Evolutionary conservation across 129 eudicot species (phyloP).

Genomic region (Solidago caesia): DNA sequence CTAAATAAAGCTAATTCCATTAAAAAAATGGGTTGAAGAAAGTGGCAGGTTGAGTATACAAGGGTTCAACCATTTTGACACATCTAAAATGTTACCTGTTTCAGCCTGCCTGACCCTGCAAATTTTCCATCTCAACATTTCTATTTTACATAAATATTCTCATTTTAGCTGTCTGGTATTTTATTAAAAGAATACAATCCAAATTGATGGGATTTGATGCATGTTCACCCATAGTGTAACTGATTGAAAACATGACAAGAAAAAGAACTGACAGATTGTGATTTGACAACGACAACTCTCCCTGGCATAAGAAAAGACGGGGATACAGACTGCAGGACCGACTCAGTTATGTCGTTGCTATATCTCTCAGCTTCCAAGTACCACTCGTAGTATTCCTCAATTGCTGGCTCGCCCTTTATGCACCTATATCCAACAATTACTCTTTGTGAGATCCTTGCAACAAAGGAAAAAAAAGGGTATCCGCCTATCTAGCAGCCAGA

Average conservation of each 20-base stretch:
- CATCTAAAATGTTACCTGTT: background rate
- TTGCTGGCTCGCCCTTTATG: slow-evolving; percentile 97
- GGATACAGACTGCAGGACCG: slow-evolving; percentile 63
- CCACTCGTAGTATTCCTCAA: slow-evolving; percentile 87
- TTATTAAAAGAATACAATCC: background rate
- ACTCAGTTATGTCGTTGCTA: slow-evolving; percentile 58
- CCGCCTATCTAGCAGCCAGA: no score
- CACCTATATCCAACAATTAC: slow-evolving; percentile 53
- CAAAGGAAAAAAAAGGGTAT: background rate
- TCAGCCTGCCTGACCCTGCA: background rate
- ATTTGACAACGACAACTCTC: slow-evolving; percentile 85
- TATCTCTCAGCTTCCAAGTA: slow-evolving; percentile 78
- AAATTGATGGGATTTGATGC: background rate
- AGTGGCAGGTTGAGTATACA: no score
- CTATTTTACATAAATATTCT: background rate
- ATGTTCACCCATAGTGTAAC: background rate
- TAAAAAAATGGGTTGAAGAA: no score
- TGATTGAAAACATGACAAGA: background rate
- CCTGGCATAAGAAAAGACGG: slow-evolving; percentile 74
- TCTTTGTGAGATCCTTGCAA: background rate
- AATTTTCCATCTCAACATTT: background rate
- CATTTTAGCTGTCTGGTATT: background rate
- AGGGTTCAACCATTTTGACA: background rate
- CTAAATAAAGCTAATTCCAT: background rate
- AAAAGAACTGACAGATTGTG: slow-evolving; percentile 70